These are phyloP conservation scores for Aegilops bicornis DNA, from an alignment of 176 grass and related monocot species.

Conservation along the genomic window DNA sequence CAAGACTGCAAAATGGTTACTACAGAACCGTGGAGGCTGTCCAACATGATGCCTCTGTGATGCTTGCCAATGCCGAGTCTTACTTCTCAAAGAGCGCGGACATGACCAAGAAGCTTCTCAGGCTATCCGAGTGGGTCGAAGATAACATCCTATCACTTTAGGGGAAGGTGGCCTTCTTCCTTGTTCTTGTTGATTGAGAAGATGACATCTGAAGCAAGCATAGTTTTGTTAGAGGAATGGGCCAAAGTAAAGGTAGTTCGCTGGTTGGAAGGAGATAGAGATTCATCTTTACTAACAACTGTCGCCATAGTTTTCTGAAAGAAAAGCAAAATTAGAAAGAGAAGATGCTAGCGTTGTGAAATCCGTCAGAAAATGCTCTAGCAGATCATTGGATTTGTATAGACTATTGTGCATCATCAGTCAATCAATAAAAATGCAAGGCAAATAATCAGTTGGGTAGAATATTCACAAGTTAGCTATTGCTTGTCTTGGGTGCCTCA, in stretches of 20 bases:
- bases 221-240: slow-evolving; percentile 38
- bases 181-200: background rate
- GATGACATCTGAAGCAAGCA: background rate
- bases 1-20: slow-evolving; percentile 74
- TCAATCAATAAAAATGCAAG: background rate
- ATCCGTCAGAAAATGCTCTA: slow-evolving; percentile 16
- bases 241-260: slow-evolving; percentile 23
- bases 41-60: slow-evolving; percentile 71
- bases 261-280: background rate
- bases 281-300: slow-evolving; percentile 27
- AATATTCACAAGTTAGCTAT: background rate
- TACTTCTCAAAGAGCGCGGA: slow-evolving; percentile 69
- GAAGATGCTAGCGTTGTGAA: background rate
- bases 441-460: background rate
- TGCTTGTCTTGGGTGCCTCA: background rate
- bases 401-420: background rate
- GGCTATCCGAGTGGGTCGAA: slow-evolving; percentile 55
- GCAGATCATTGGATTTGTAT: slow-evolving; percentile 33
- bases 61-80: slow-evolving; percentile 60
- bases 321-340: slow-evolving; percentile 8
- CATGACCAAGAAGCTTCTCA: slow-evolving; percentile 59
- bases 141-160: slow-evolving; percentile 53
- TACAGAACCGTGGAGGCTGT: slow-evolving; percentile 79
- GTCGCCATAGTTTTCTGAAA: background rate
- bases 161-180: background rate